Percentiles rank a stretch among this genome's conserved stretches.
Evolutionary conservation across 202 grass and related monocot species (phyloP).

Genomic region (Cymbopogon flexuosus): DNA sequence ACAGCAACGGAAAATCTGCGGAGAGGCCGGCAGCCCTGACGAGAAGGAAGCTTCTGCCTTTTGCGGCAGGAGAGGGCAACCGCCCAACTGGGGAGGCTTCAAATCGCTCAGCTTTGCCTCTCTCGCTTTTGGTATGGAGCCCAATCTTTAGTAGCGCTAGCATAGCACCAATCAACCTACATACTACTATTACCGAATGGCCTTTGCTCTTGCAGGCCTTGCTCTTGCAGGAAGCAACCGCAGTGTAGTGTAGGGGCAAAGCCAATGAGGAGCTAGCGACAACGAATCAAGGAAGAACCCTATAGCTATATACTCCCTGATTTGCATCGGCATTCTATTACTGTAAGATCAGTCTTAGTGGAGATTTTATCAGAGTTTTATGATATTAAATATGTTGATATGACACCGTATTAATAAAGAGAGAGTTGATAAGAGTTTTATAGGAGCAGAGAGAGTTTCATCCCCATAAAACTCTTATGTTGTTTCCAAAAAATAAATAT

Average conservation of each 20-base stretch:
- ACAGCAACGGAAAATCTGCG: conserved; percentile 1
- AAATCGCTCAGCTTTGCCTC: neutral
- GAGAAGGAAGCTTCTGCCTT: conserved; percentile 4
- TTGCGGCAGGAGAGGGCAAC: neutral
- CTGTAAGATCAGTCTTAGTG: no score
- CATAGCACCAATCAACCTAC: neutral
- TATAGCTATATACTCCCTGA: no score
- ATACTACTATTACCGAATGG: conserved; percentile 5
- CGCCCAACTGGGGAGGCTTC: neutral
- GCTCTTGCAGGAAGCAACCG: conserved; percentile 38
- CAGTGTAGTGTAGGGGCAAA: neutral
- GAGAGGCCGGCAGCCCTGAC: neutral
- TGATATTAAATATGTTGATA: no score
- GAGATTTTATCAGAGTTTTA: no score
- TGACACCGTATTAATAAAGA: no score
- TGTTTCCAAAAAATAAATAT: no score
- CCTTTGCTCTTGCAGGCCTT: conserved; percentile 40
- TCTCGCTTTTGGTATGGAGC: conserved; percentile 4
- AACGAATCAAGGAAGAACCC: neutral
- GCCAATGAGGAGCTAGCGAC: neutral
- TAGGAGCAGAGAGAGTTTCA: no score
- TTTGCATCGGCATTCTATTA: neutral
- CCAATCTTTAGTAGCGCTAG: neutral
- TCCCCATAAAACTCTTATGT: no score
- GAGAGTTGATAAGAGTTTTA: no score